Percentiles rank a stretch among this genome's conserved stretches.
These are phyloP conservation scores for Pseudomonodictys pantanalensis DNA, from an alignment of 495 filamentous ascomycete species.

Conservation along the genomic window DNA sequence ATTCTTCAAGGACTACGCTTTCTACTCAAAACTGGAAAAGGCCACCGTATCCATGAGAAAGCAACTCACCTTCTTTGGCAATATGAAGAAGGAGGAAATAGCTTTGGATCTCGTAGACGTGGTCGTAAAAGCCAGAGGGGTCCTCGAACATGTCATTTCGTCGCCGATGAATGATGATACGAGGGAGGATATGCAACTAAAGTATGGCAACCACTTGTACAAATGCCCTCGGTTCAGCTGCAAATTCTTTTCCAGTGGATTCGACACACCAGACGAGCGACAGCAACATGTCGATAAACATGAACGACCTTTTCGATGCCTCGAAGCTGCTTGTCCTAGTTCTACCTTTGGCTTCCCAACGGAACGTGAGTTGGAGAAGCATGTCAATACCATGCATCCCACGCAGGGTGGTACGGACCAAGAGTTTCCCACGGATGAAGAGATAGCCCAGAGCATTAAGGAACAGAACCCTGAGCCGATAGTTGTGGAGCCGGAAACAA, in stretches of 20 bases:
- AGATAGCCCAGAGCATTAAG: no score
- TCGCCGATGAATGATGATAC: no score
- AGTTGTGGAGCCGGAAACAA: no score
- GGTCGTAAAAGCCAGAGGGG: background rate
- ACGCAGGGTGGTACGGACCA: background rate
- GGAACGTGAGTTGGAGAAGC: background rate
- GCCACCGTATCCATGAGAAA: background rate
- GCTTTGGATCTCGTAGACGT: constrained; percentile 5
- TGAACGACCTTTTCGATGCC: constrained; percentile 15
- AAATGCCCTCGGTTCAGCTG: constrained; percentile 22
- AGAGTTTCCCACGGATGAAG: background rate
- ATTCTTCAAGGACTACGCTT: background rate
- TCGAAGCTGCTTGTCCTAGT: background rate
- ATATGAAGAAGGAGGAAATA: background rate
- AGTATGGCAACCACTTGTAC: constrained; percentile 13
- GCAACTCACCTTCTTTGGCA: constrained; percentile 10
- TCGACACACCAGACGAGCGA: background rate
- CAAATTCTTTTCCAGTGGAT: constrained; percentile 6
- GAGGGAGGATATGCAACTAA: background rate
- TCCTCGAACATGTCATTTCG: no score
- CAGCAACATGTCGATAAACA: constrained; percentile 13
- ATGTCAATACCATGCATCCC: constrained; percentile 1
- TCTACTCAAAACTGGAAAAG: background rate
- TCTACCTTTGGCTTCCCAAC: constrained; percentile 6
- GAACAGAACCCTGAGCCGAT: no score